A percentile compares a stretch with the other conserved stretches of the same genome.
Conservation (phyloP, 495 filamentous ascomycete species). For the Annulohypoxylon stygium region DNA sequence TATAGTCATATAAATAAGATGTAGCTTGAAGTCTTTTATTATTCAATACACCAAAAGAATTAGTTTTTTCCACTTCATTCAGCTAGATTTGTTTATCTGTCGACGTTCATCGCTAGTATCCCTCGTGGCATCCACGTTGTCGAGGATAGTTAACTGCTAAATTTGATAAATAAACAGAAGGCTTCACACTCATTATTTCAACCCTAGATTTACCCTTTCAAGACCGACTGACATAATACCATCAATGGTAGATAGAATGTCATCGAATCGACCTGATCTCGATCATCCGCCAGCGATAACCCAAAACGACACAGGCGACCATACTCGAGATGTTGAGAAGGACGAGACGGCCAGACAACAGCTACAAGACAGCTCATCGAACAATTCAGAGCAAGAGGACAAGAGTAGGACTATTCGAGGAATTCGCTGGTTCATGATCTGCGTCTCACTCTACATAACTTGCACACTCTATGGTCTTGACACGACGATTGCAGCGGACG, state of each 20-base stretch:
- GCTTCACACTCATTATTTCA: not conserved
- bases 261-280: not conserved
- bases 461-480: slow-evolving; percentile 7
- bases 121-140: not conserved
- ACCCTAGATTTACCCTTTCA: not conserved
- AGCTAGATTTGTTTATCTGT: no score
- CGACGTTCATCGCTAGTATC: no score
- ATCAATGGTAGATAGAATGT: not conserved
- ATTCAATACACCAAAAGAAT: no score
- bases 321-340: slow-evolving; percentile 1
- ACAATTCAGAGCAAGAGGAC: not conserved
- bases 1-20: no score
- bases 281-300: not conserved
- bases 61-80: no score
- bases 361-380: not conserved
- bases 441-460: slow-evolving; percentile 5
- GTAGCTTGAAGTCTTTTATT: no score
- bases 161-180: no score
- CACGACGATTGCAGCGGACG: slow-evolving; percentile 5
- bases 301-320: not conserved
- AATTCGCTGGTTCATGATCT: not conserved
- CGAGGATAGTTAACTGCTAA: not conserved
- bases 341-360: not conserved
- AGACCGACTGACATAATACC: not conserved
- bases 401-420: slow-evolving; percentile 4